Base-by-base conservation (phyloP, 257 asterid species). In the Scutellaria barbata region DNA sequence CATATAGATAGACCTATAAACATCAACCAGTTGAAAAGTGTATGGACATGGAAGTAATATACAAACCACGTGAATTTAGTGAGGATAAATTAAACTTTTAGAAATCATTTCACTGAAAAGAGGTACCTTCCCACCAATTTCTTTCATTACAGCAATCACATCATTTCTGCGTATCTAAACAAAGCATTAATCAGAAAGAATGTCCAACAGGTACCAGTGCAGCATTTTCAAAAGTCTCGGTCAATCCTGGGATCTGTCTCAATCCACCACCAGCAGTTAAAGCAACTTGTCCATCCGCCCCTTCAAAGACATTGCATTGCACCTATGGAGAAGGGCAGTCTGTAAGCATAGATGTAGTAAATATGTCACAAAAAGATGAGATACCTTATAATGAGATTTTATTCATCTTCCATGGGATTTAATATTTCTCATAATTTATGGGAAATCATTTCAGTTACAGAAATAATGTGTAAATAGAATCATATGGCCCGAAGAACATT, bases 261-360 rank as follows among this genome's bases (percentile, higher is more conserved):
- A 94, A 73, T 63, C 99, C 99, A 81, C 99, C 99, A 37, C 81
- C 96, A 80, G 86, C 82, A 58, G 99, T 94, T 80, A 94, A 82
- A 77, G 88, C 88, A 60, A 89, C 90, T 80, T 91, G 96, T 51
- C 93, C 99, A 71, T 71, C 87, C 10, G 96, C 96, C 72, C 99
- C 98, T 80, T 94, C 87, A 74, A 94, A 94, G 68, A 85, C 93
- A 72, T 92, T 91, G 81, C 99, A 94, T 71, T 94, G 99, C 58
- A 86, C 91, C 99, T 91, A 82, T 11, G 67, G 61, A 77, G 6
- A 71, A 54, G 48, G 59, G 58, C 63, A 75, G 62, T 54, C 46
- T 64, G 39, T 53, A 55, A 60, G 68, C 68, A 43, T 60, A 74
- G 40, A 17, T 30, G 35, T 30, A 37, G 61, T 35, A 60, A 59